These are phyloP conservation scores for Pisolithus microcarpus DNA, from an alignment of 768 basidiomycete genomes.

Conservation along the genomic window DNA sequence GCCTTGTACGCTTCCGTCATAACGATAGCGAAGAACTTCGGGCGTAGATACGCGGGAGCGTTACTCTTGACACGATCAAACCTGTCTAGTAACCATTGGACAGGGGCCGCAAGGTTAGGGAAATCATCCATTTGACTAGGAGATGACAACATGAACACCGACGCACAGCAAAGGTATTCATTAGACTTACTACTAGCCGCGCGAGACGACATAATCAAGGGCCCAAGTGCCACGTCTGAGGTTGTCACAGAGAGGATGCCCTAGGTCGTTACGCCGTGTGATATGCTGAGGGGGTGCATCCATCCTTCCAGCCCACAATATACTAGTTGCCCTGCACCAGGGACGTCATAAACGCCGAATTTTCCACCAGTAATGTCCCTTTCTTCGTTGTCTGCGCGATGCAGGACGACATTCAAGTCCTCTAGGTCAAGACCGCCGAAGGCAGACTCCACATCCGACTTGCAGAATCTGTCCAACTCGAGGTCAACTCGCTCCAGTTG, in stretches of 20 bases:
- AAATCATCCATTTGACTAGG: constrained; percentile 52
- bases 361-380: constrained; percentile 77
- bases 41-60: constrained; percentile 82
- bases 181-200: constrained; percentile 59
- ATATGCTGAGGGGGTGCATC: constrained; percentile 85
- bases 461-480: constrained; percentile 67
- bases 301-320: constrained; percentile 97
- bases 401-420: constrained; percentile 82
- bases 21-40: constrained; percentile 93
- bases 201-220: constrained; percentile 72
- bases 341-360: constrained; percentile 78
- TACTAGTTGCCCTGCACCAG: constrained; percentile 62
- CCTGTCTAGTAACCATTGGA: constrained; percentile 81
- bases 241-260: constrained; percentile 85
- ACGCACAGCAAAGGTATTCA: constrained; percentile 5
- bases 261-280: constrained; percentile 87
- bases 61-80: constrained; percentile 71
- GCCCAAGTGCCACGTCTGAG: constrained; percentile 88
- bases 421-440: constrained; percentile 71
- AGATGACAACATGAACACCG: constrained; percentile 2
- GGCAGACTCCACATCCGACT: constrained; percentile 61
- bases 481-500: constrained; percentile 68
- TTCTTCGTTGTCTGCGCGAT: constrained; percentile 88
- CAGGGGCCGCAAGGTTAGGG: constrained; percentile 64
- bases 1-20: constrained; percentile 91